Evolutionary conservation across 352 stramenopile genomes (phyloP).

Genomic region (Detonula confervacea): DNA sequence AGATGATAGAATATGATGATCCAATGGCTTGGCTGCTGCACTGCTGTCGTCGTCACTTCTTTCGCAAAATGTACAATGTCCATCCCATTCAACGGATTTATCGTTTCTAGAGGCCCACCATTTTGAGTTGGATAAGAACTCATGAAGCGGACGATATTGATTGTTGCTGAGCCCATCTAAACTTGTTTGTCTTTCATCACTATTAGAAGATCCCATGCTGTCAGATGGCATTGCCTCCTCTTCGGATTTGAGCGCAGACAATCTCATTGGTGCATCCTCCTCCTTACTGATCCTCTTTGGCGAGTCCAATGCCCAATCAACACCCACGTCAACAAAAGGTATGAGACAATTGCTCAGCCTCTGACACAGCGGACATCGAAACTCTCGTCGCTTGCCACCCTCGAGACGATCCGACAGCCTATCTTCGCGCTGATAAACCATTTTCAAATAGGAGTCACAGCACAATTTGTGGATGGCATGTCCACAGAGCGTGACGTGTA

Average conservation of each 20-base stretch:
- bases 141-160: constrained; percentile 32
- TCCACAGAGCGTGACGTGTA: constrained; percentile 87
- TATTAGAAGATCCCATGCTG: not conserved
- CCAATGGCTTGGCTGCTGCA: constrained; percentile 23
- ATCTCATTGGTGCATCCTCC: not conserved
- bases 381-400: constrained; percentile 90
- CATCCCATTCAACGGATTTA: constrained; percentile 70
- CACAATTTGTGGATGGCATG: constrained; percentile 96
- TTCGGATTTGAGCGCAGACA: constrained; percentile 25
- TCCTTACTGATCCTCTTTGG: constrained; percentile 7
- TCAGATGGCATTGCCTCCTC: constrained; percentile 17
- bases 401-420: constrained; percentile 70
- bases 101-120: constrained; percentile 80
- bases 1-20: constrained; percentile 23
- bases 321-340: constrained; percentile 84
- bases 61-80: constrained; percentile 67
- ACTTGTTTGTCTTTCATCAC: not conserved
- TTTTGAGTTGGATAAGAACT: constrained; percentile 74
- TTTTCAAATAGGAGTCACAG: constrained; percentile 92
- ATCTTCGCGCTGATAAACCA: constrained; percentile 88
- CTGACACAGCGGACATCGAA: constrained; percentile 95
- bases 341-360: constrained; percentile 93
- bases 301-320: constrained; percentile 78
- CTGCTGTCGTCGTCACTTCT: constrained; percentile 27
- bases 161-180: not conserved